Evolutionary conservation across 2,329 filamentous ascomycete genomes (phyloP).

Genomic region (Xylariaceae sp.): DNA sequence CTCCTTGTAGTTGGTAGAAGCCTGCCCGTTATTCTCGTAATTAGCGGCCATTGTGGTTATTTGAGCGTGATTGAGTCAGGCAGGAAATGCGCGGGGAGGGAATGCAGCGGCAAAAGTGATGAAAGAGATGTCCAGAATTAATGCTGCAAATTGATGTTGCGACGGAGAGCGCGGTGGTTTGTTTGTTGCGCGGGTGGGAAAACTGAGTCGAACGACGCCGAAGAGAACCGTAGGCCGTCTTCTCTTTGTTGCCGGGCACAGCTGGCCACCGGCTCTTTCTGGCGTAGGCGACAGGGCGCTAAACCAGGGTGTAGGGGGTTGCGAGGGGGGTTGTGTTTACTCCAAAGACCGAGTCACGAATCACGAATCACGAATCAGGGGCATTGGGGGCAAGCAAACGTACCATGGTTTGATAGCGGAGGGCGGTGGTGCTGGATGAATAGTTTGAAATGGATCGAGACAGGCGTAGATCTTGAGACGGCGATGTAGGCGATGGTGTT

Average conservation of each 20-base stretch:
- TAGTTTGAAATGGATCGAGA: not conserved
- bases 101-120: not conserved
- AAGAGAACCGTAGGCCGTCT: not conserved
- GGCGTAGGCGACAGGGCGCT: conserved; percentile 24
- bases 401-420: conserved; percentile 21
- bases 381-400: conserved; percentile 11
- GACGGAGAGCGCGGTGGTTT: conserved; percentile 7
- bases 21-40: conserved; percentile 42
- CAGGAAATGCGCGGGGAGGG: conserved; percentile 9
- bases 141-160: conserved; percentile 1
- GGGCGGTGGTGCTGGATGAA: not conserved
- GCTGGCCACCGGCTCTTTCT: conserved; percentile 13
- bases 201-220: not conserved
- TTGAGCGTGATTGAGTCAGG: conserved; percentile 8
- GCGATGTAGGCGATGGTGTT: no score
- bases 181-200: not conserved
- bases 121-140: no score
- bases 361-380: conserved; percentile 11
- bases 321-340: conserved; percentile 27
- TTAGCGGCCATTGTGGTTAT: conserved; percentile 28
- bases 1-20: conserved; percentile 99
- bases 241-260: conserved; percentile 16
- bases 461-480: not conserved
- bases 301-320: conserved; percentile 28
- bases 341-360: conserved; percentile 9